phyloP scores from a whole-genome alignment of 2,329 filamentous ascomycete species.

The Blumeriella jaapii region DNA sequence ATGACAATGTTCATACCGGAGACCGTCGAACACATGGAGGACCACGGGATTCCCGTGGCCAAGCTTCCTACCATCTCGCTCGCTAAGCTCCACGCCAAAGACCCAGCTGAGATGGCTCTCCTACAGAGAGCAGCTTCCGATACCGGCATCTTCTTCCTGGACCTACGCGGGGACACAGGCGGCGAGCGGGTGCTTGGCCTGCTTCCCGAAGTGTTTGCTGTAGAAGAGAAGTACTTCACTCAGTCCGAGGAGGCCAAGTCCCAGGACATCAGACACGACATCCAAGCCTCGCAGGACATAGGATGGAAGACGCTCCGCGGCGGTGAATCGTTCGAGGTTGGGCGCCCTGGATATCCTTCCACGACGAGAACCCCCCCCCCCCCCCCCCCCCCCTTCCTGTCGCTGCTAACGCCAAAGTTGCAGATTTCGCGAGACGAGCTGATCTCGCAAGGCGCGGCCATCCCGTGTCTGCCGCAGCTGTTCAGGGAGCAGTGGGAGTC shows the following conservation, averaged over 20 bases:
- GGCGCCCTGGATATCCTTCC: neutral
- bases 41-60: conserved; percentile 9
- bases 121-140: conserved; percentile 9
- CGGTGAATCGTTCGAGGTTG: conserved; percentile 14
- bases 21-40: conserved; percentile 7
- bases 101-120: conserved; percentile 10
- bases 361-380: no score
- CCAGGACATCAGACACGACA: conserved; percentile 12
- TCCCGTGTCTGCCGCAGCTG: conserved; percentile 6
- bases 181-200: conserved; percentile 10
- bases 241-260: conserved; percentile 11
- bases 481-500: conserved; percentile 11
- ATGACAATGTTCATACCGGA: no score
- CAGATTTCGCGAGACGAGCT: conserved; percentile 15
- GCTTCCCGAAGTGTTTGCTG: conserved; percentile 10
- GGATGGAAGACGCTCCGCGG: conserved; percentile 12
- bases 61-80: conserved; percentile 11
- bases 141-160: conserved; percentile 15
- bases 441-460: conserved; percentile 1
- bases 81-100: conserved; percentile 10
- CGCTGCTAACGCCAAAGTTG: conserved; percentile 2
- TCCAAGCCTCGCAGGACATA: conserved; percentile 14
- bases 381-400: neutral
- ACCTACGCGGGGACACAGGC: conserved; percentile 11
- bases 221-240: conserved; percentile 12